A percentile compares a stretch with the other conserved stretches of the same genome.
Conservation (phyloP, 2,329 filamentous ascomycete genomes). For the Colletotrichum gigasporum region DNA sequence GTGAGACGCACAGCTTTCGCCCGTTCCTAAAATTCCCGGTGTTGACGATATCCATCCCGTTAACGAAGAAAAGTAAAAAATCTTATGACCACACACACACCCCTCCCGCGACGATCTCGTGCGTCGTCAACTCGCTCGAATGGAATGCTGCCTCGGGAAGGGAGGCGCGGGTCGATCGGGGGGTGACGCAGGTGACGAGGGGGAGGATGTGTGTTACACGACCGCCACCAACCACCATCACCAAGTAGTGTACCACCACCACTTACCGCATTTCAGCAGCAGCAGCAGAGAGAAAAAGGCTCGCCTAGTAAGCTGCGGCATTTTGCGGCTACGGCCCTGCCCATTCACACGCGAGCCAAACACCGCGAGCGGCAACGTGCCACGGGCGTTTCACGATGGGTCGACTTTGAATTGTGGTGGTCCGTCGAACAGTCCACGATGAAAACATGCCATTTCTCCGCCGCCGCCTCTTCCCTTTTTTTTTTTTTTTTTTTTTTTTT, state of each 20-base stretch:
- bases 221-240: no score
- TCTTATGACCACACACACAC: no score
- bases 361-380: background rate
- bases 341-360: background rate
- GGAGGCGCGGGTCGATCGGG: no score
- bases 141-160: no score
- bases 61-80: no score
- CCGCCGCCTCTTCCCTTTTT: background rate
- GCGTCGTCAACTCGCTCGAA: background rate
- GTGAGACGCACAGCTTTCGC: no score
- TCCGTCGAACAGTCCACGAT: background rate
- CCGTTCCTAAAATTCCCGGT: no score
- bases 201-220: no score
- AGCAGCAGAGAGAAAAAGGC: no score
- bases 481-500: background rate
- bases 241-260: no score
- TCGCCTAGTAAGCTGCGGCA: background rate
- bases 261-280: background rate
- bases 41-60: background rate
- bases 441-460: background rate
- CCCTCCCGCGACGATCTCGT: background rate
- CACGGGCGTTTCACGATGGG: slow-evolving; percentile 9
- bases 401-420: slow-evolving; percentile 4
- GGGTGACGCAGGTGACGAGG: no score
- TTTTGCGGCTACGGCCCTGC: no score